These are phyloP conservation scores for Ordospora pajunii DNA, from an alignment of 371 early-diverging fungal species.

Conservation along the genomic window DNA sequence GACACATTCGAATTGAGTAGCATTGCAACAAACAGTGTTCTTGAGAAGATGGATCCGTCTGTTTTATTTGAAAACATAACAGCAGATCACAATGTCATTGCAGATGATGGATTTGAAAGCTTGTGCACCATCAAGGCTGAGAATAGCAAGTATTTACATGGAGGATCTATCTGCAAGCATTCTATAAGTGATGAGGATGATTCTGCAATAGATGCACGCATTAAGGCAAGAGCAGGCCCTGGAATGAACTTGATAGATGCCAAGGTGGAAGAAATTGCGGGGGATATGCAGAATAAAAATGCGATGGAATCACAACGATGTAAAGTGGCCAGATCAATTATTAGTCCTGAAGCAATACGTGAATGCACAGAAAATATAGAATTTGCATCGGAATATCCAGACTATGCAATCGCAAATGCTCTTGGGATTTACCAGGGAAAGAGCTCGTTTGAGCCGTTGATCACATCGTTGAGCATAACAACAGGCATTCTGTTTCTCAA, in stretches of 20 bases:
- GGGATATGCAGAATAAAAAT: conserved; percentile 1
- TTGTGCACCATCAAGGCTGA: neutral
- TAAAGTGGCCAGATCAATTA: neutral
- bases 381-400: neutral
- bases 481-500: conserved; percentile 44
- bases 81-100: neutral
- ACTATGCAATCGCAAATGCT: neutral
- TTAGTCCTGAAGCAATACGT: neutral
- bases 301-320: neutral
- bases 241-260: neutral
- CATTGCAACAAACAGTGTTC: neutral
- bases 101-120: neutral
- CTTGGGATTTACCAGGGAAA: neutral
- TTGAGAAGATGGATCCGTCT: neutral
- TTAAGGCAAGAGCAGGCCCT: neutral
- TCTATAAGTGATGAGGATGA: neutral
- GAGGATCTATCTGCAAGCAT: neutral
- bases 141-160: too few relatives aligned
- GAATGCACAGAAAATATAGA: neutral
- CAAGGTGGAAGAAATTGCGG: neutral
- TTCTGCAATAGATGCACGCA: too few relatives aligned
- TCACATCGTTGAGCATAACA: conserved; percentile 12
- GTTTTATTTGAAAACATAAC: neutral
- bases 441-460: conserved; percentile 25
- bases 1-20: neutral